These are phyloP conservation scores for Fraxinus americana DNA, from an alignment of 257 asterid species.

Conservation along the genomic window DNA sequence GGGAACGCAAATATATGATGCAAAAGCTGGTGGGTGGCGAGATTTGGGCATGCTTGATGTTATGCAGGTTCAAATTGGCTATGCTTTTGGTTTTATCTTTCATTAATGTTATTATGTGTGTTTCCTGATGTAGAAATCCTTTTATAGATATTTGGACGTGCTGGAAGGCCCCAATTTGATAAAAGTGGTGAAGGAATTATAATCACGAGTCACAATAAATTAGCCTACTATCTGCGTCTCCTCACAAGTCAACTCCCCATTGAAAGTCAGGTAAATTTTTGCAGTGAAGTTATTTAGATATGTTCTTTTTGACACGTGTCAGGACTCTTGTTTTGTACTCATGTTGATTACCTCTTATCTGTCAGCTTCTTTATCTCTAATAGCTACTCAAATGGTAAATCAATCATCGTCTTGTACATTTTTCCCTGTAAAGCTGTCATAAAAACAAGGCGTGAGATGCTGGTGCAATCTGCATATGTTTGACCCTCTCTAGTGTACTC, in stretches of 20 bases:
- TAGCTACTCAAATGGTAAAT: neutral
- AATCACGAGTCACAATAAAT: slow-evolving; percentile 82
- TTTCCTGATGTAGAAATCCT: slow-evolving; percentile 32
- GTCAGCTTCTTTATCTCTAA: neutral
- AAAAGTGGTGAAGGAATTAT: slow-evolving; percentile 99
- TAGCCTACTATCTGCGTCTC: slow-evolving; percentile 88
- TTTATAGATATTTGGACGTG: slow-evolving; percentile 95
- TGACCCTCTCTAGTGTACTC: neutral
- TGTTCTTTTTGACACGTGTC: slow-evolving; percentile 4
- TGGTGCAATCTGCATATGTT: neutral
- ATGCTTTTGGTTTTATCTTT: slow-evolving; percentile 19
- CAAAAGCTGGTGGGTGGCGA: slow-evolving; percentile 99
- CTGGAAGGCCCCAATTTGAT: slow-evolving; percentile 99
- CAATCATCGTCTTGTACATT: slow-evolving; percentile 8
- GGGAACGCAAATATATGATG: slow-evolving; percentile 98
- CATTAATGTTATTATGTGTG: slow-evolving; percentile 21
- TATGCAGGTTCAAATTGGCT: slow-evolving; percentile 73
- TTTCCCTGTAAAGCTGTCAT: slow-evolving; percentile 17
- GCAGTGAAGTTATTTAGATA: neutral
- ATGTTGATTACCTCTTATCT: neutral
- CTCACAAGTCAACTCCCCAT: slow-evolving; percentile 96
- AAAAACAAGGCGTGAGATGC: neutral
- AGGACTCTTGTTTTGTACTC: neutral
- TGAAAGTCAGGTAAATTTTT: slow-evolving; percentile 84
- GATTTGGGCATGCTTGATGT: slow-evolving; percentile 99